Evolutionary conservation across 1,139 yeast species (phyloP).

Genomic region (Kodamaea alishanica): DNA sequence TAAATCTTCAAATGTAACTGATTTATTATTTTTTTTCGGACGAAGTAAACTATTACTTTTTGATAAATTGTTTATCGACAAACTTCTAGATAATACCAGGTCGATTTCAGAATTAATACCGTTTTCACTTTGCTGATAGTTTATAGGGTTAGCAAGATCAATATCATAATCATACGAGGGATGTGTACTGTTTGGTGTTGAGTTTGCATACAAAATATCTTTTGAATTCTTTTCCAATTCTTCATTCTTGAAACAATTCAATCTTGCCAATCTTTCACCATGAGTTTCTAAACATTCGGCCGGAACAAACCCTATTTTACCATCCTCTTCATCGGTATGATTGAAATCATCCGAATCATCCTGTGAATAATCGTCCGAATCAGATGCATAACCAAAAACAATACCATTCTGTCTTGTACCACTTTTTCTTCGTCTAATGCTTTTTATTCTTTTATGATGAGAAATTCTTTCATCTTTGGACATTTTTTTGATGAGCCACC

Average conservation of each 20-base stretch:
- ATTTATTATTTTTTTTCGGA: slow-evolving; percentile 23
- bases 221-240: slow-evolving; percentile 50
- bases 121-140: slow-evolving; percentile 10
- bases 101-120: slow-evolving; percentile 1
- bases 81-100: slow-evolving; percentile 5
- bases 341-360: slow-evolving; percentile 16
- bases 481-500: slow-evolving; percentile 89
- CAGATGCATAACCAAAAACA: slow-evolving; percentile 6
- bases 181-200: not conserved
- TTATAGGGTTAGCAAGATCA: slow-evolving; percentile 15
- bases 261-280: slow-evolving; percentile 83
- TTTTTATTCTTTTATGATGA: slow-evolving; percentile 8
- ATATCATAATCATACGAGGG: not conserved
- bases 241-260: slow-evolving; percentile 90
- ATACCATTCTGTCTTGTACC: slow-evolving; percentile 8
- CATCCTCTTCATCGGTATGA: slow-evolving; percentile 46
- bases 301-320: slow-evolving; percentile 87
- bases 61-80: slow-evolving; percentile 3
- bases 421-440: slow-evolving; percentile 3
- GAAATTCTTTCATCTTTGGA: slow-evolving; percentile 35
- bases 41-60: slow-evolving; percentile 11
- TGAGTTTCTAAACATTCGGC: slow-evolving; percentile 94
- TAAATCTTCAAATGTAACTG: slow-evolving; percentile 42
- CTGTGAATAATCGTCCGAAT: slow-evolving; percentile 5
- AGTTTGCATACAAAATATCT: slow-evolving; percentile 6